Percentiles rank a stretch among this genome's conserved stretches.
These are phyloP conservation scores for Camillea tinctor DNA, from an alignment of 2,329 filamentous ascomycete species.

Conservation along the genomic window DNA sequence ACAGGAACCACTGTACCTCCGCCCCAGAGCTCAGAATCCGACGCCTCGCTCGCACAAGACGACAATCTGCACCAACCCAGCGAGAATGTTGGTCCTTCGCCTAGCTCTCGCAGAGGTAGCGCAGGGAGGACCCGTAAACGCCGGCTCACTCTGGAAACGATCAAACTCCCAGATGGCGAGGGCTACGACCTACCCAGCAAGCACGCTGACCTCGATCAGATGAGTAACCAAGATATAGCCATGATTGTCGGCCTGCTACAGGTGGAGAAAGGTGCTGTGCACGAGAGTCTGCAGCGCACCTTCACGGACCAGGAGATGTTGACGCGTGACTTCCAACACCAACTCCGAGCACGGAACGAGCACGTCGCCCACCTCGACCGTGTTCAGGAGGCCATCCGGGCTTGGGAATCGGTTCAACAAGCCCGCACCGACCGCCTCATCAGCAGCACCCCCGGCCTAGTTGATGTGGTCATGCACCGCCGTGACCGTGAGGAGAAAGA, in stretches of 20 bases:
- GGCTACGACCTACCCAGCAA: conserved; percentile 15
- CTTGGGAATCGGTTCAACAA: conserved; percentile 17
- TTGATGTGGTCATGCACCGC: conserved; percentile 20
- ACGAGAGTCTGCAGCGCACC: conserved; percentile 15
- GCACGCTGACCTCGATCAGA: conserved; percentile 8
- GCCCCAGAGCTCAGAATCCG: not conserved
- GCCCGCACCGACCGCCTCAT: conserved; percentile 7
- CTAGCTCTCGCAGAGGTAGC: no score
- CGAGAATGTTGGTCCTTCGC: no score
- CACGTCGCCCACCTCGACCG: conserved; percentile 8
- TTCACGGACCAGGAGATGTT: conserved; percentile 12
- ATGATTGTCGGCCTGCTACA: conserved; percentile 18
- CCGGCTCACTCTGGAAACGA: not conserved
- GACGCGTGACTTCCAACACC: conserved; percentile 12
- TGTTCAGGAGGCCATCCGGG: conserved; percentile 17
- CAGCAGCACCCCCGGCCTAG: conserved; percentile 9
- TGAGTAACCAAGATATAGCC: conserved; percentile 14
- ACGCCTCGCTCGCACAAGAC: no score
- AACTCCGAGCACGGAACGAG: conserved; percentile 13
- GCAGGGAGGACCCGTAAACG: no score
- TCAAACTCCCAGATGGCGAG: conserved; percentile 5
- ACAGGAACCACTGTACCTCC: conserved; percentile 9
- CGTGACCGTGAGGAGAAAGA: conserved; percentile 5
- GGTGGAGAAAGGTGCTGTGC: conserved; percentile 16
- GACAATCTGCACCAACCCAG: no score